Conservation (phyloP, 106 monocot species). For the Iris macrosiphon region DNA sequence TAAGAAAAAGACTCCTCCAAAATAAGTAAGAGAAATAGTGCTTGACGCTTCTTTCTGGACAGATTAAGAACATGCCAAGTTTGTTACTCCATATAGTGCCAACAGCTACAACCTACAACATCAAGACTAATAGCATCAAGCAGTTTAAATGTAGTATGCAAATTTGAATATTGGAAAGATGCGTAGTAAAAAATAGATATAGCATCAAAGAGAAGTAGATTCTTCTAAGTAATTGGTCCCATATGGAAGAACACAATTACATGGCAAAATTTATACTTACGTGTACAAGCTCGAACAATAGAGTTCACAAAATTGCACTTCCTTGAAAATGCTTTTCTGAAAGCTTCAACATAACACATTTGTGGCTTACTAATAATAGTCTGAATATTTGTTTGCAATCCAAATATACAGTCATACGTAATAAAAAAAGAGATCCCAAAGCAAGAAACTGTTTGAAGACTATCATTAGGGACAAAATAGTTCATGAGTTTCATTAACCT, state of each 20-base stretch:
- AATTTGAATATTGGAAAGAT: too few species aligned
- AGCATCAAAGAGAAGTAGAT: too few species aligned
- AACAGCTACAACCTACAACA: too few species aligned
- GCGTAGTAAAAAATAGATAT: too few species aligned
- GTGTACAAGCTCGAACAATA: constrained; percentile 72
- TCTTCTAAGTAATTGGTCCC: too few species aligned
- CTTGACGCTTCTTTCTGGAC: too few species aligned
- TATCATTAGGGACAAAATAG: neutral
- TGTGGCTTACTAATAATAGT: constrained; percentile 64
- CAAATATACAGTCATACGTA: constrained; percentile 5
- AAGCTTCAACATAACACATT: constrained; percentile 67
- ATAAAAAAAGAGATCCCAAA: neutral
- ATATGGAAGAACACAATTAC: neutral
- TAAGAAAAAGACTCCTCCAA: too few species aligned
- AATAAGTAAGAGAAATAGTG: too few species aligned
- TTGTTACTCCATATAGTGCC: too few species aligned
- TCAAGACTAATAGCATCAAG: too few species aligned
- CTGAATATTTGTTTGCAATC: constrained; percentile 64
- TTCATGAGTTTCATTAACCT: constrained; percentile 23
- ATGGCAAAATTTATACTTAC: constrained; percentile 32
- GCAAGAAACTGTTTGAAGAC: neutral
- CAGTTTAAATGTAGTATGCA: too few species aligned
- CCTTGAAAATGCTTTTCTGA: constrained; percentile 56
- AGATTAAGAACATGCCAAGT: too few species aligned
- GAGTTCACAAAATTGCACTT: constrained; percentile 71